Evolutionary conservation across 2,329 filamentous ascomycete species (phyloP).

Genomic region (Xenoacremonium recifei): DNA sequence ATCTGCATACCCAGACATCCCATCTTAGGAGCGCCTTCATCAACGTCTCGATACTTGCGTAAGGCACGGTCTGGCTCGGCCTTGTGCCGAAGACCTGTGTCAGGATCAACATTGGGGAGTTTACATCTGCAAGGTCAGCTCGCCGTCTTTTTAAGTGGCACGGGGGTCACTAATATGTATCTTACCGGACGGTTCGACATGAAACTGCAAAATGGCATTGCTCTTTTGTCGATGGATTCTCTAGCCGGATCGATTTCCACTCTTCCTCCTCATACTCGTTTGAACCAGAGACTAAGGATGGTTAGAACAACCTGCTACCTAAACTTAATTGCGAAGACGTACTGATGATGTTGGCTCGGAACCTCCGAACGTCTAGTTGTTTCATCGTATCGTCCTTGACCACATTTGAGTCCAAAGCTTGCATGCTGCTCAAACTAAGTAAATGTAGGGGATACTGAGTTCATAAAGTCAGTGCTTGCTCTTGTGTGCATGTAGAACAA

Average conservation of each 20-base stretch:
- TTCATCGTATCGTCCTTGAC: constrained; percentile 46
- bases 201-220: constrained; percentile 50
- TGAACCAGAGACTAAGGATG: constrained; percentile 54
- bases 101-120: constrained; percentile 67
- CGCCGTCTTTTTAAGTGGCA: not conserved
- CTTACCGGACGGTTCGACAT: constrained; percentile 63
- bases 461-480: constrained; percentile 6
- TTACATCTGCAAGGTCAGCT: constrained; percentile 50
- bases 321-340: constrained; percentile 10
- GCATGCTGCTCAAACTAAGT: constrained; percentile 63
- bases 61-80: constrained; percentile 59
- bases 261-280: constrained; percentile 67
- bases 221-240: constrained; percentile 28
- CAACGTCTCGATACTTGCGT: constrained; percentile 57
- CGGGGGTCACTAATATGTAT: no score
- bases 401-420: constrained; percentile 57
- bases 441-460: constrained; percentile 67
- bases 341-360: constrained; percentile 72
- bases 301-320: not conserved
- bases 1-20: constrained; percentile 67
- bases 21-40: constrained; percentile 53
- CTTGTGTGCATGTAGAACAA: not conserved
- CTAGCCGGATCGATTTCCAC: constrained; percentile 63
- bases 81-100: constrained; percentile 54
- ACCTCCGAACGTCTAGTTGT: constrained; percentile 60